Evolutionary conservation across 1,284 basidiomycete genomes (phyloP), one percentile per base, ranked within the genome.

Genomic region (Pseudozyma flocculosa): DNA sequence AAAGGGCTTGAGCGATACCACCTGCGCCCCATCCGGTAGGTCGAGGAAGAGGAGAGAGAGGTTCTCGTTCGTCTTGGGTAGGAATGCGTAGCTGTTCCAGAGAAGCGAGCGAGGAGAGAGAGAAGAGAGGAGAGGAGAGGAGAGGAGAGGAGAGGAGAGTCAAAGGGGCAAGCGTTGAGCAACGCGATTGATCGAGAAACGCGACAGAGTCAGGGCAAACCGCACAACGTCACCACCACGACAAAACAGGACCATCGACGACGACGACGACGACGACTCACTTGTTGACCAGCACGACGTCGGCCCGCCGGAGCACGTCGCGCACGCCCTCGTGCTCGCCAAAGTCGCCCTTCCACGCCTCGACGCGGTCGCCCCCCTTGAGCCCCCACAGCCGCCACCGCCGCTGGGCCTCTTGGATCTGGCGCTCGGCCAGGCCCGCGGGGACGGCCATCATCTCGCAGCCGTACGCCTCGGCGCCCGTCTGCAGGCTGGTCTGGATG

Each of bases 281-380:
- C 64, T 84, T 84, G 75, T 84, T 84, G 55, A 83, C 82, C 38
- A 84, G 72, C 65, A 84, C 80, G 0, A 84, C 80, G 68, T 84
- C 82, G 1, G 83, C 83, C 24, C 78, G 67, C 22, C 74, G 64
- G 21, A 83, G 59, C 19, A 79, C 68, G 17, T 55, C 48, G 60
- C 76, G 3, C 55, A 79, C 23, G 77, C 78, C 26, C 64, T 68
- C 15, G 53, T 79, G 62, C 5, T 76, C 72, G 46, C 80, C 78
- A 62, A 85, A 84, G 65, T 84, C 83, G 1, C 80, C 82, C 70
- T 81, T 78, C 68, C 81, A 79, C 32, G 79, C 78, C 32, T 81
- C 70, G 9, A 80, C 75, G n/a, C 70, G 64, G 5, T 24, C 36
- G 1, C 81, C 78, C 13, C 80, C 80, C 1, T 66, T 51, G 14